Conservation (phyloP, 768 basidiomycete genomes). For the Cubamyces sp. region DNA sequence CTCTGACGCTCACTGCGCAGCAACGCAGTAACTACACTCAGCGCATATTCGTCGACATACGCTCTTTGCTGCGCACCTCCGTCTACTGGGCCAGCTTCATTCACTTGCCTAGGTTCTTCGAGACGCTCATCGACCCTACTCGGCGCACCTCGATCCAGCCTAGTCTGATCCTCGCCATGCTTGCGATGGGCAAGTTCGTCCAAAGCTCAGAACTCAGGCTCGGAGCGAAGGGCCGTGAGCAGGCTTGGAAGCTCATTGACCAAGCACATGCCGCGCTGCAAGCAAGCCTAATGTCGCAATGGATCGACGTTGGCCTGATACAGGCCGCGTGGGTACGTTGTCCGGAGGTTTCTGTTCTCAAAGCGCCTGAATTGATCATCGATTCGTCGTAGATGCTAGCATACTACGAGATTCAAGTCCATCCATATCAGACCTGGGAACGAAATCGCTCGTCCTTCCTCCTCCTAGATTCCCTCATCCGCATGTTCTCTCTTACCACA, state of each 20-base stretch:
- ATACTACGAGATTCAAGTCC: constrained; percentile 71
- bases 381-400: constrained; percentile 54
- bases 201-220: constrained; percentile 64
- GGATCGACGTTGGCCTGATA: constrained; percentile 73
- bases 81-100: constrained; percentile 77
- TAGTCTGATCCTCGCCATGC: constrained; percentile 60
- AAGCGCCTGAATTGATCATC: background rate
- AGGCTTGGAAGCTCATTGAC: constrained; percentile 63
- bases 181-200: constrained; percentile 67
- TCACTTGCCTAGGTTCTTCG: constrained; percentile 69
- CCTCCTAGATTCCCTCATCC: constrained; percentile 72
- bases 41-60: constrained; percentile 56
- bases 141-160: constrained; percentile 65
- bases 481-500: constrained; percentile 50
- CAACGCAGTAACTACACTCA: constrained; percentile 50
- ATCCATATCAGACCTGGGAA: constrained; percentile 57
- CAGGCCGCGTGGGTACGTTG: constrained; percentile 62
- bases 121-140: constrained; percentile 54
- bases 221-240: constrained; percentile 50
- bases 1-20: background rate
- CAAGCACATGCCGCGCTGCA: constrained; percentile 74
- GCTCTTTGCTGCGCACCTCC: constrained; percentile 62
- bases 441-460: constrained; percentile 59
- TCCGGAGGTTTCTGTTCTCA: no score
- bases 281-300: constrained; percentile 67